Conservation (phyloP, 2,329 filamentous ascomycete species). For the Bipolaris sorokiniana region DNA sequence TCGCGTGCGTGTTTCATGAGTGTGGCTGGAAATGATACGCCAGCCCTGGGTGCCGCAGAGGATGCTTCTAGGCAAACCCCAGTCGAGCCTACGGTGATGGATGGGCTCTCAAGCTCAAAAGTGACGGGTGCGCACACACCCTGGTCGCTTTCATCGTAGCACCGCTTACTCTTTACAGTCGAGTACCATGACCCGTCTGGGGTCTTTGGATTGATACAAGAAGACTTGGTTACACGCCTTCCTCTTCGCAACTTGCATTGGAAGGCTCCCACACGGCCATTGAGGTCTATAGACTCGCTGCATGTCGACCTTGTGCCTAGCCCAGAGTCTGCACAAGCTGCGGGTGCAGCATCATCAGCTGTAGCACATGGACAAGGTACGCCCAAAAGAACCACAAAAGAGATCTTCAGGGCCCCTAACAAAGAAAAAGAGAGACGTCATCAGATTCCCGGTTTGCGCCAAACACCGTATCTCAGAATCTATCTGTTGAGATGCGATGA, state of each 20-base stretch:
- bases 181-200: conserved; percentile 95
- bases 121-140: conserved; percentile 53
- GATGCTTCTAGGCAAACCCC: conserved; percentile 41
- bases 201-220: conserved; percentile 81
- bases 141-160: conserved; percentile 9
- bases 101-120: conserved; percentile 56
- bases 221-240: conserved; percentile 77
- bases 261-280: conserved; percentile 90
- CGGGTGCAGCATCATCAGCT: conserved; percentile 38
- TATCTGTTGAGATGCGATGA: conserved; percentile 92
- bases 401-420: conserved; percentile 31
- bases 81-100: conserved; percentile 46
- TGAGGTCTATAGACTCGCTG: conserved; percentile 91
- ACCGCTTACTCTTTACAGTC: conserved; percentile 61
- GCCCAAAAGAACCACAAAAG: conserved; percentile 31
- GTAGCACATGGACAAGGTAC: conserved; percentile 28
- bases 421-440: conserved; percentile 70
- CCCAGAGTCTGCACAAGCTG: conserved; percentile 51
- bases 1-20: conserved; percentile 41
- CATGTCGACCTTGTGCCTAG: conserved; percentile 83
- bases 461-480: conserved; percentile 92
- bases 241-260: conserved; percentile 93
- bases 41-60: conserved; percentile 45
- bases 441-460: conserved; percentile 91
- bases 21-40: conserved; percentile 47